phyloP scores from a whole-genome alignment of 768 basidiomycete species.

The Pulveroboletus frians region DNA sequence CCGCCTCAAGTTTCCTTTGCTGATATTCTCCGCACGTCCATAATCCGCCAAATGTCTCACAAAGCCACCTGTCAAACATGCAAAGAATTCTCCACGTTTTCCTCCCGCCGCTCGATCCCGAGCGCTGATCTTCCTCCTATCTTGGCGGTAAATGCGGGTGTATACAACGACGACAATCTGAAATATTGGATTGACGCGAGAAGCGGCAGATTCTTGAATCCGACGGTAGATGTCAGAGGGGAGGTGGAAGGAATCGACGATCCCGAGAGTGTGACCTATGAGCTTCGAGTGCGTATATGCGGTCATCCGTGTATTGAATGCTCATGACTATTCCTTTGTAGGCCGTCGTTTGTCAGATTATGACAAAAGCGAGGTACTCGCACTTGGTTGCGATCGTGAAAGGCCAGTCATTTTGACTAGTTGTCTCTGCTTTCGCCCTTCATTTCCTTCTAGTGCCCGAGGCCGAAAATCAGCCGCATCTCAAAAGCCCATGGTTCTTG shows the following conservation, averaged over 20 bases:
- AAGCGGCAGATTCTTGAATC: constrained; percentile 47
- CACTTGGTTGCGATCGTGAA: constrained; percentile 89
- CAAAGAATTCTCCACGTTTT: constrained; percentile 70
- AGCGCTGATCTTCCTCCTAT: constrained; percentile 72
- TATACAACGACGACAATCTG: constrained; percentile 68
- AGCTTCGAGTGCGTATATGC: constrained; percentile 57
- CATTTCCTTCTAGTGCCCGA: constrained; percentile 55
- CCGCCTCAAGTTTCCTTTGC: constrained; percentile 49
- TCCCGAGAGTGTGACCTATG: constrained; percentile 53
- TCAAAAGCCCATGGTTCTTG: constrained; percentile 72
- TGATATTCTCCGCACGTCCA: constrained; percentile 64
- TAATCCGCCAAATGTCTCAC: constrained; percentile 77
- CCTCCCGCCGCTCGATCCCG: constrained; percentile 61
- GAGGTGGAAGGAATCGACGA: constrained; percentile 58
- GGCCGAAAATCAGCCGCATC: constrained; percentile 41
- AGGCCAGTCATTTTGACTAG: constrained; percentile 37
- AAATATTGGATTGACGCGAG: constrained; percentile 67
- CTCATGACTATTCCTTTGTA: constrained; percentile 26
- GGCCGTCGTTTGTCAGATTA: constrained; percentile 80
- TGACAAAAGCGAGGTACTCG: constrained; percentile 61
- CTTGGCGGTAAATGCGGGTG: constrained; percentile 79
- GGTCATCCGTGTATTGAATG: neutral
- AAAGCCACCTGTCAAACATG: constrained; percentile 85
- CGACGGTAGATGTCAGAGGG: constrained; percentile 52
- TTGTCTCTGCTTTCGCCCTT: neutral